A percentile compares a stretch with the other conserved stretches of the same genome.
Evolutionary conservation across 495 filamentous ascomycete species (phyloP).

Genomic region (Annulohypoxylon nitens): DNA sequence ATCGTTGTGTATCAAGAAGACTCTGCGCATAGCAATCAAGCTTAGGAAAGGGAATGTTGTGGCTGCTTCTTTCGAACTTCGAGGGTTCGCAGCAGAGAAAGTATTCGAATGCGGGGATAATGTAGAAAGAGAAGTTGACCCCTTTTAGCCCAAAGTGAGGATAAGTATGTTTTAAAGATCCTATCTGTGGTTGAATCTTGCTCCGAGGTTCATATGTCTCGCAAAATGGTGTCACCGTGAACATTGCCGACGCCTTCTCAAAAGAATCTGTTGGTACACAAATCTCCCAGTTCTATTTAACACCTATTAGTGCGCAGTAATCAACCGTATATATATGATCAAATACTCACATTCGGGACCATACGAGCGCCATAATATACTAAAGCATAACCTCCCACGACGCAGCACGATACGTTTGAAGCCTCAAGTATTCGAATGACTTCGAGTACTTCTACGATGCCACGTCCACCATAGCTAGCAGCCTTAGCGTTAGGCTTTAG

Average conservation of each 20-base stretch:
- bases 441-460: conserved; percentile 11
- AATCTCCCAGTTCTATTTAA: conserved; percentile 6
- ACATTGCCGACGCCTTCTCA: conserved; percentile 11
- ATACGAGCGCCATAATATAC: conserved; percentile 11
- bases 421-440: conserved; percentile 8
- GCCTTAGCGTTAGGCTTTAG: not conserved
- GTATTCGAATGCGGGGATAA: conserved; percentile 7
- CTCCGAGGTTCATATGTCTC: conserved; percentile 10
- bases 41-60: conserved; percentile 5
- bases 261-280: conserved; percentile 7
- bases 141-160: conserved; percentile 1
- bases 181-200: conserved; percentile 4
- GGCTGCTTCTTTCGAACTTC: not conserved
- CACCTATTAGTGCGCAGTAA: not conserved
- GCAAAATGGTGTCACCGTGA: not conserved
- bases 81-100: not conserved
- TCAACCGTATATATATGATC: not conserved
- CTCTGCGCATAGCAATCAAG: conserved; percentile 4
- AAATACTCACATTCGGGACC: conserved; percentile 1
- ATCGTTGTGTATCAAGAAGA: conserved; percentile 14
- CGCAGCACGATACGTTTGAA: not conserved
- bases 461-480: conserved; percentile 14
- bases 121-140: conserved; percentile 12
- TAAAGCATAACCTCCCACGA: conserved; percentile 6
- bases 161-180: conserved; percentile 10